Evolutionary conservation across 179 eudicot species (phyloP).

Genomic region (Beta corolliflora): DNA sequence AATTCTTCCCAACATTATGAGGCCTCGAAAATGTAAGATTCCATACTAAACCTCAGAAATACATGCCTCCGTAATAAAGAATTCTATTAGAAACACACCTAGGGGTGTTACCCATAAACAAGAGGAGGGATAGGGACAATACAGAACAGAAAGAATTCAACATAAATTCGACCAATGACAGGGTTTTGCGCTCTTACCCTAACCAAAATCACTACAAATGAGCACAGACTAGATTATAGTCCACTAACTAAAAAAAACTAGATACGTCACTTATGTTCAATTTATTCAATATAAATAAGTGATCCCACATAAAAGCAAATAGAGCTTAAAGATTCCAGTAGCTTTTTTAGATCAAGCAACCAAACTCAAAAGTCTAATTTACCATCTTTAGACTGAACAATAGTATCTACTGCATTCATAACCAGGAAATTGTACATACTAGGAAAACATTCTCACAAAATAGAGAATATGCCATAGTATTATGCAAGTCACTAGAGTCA

Average conservation of each 20-base stretch:
- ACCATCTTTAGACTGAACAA: not conserved
- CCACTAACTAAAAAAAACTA: not conserved
- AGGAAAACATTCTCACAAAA: not conserved
- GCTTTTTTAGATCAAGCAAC: not conserved
- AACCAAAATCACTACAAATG: not conserved
- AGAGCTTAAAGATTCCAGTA: not conserved
- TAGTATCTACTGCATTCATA: not conserved
- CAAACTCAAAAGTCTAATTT: slow-evolving; percentile 2
- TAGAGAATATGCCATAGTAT: not conserved
- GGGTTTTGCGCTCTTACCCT: not conserved
- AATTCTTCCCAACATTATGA: not conserved
- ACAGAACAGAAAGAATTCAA: not conserved
- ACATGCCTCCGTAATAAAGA: not conserved
- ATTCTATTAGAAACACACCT: no score
- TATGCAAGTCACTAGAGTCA: not conserved
- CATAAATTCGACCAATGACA: not conserved
- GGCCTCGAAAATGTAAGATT: not conserved
- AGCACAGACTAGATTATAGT: not conserved
- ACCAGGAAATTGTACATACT: not conserved
- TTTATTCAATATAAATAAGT: no score
- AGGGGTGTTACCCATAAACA: no score
- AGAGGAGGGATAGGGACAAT: not conserved
- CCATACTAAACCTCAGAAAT: not conserved
- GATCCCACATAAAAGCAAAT: not conserved
- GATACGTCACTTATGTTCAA: not conserved